These are phyloP conservation scores for Cladorrhinum samala DNA, from an alignment of 495 filamentous ascomycete genomes.

Conservation along the genomic window DNA sequence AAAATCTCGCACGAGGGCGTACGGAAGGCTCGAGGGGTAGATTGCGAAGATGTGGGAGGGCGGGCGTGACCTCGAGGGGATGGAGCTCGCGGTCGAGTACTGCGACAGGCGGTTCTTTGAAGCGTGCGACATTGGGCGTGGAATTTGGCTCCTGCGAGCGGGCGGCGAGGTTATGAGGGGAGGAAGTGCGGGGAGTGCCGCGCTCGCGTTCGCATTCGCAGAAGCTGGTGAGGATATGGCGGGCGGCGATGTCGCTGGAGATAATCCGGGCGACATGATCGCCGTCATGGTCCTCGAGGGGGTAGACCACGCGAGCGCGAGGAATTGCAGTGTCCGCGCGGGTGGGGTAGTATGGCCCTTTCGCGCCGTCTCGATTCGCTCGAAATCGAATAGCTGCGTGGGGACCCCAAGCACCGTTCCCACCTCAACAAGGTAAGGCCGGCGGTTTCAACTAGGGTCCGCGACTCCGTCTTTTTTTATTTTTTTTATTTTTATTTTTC, in stretches of 20 bases:
- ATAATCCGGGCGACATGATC: slow-evolving; percentile 52
- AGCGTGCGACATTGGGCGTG: slow-evolving; percentile 63
- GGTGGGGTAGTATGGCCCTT: slow-evolving; percentile 2
- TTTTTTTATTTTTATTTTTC: background rate
- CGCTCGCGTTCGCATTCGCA: slow-evolving; percentile 41
- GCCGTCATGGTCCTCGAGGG: slow-evolving; percentile 40
- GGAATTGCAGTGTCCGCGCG: slow-evolving; percentile 8
- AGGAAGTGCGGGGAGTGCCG: slow-evolving; percentile 53
- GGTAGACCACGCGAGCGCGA: background rate
- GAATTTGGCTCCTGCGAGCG: slow-evolving; percentile 49
- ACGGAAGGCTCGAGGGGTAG: slow-evolving; percentile 84
- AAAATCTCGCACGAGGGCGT: slow-evolving; percentile 90
- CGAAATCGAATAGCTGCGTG: slow-evolving; percentile 5
- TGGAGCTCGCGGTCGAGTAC: slow-evolving; percentile 60
- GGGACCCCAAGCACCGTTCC: background rate
- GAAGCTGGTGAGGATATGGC: slow-evolving; percentile 42
- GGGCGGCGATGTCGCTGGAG: slow-evolving; percentile 49
- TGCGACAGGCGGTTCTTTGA: slow-evolving; percentile 63
- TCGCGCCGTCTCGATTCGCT: slow-evolving; percentile 5
- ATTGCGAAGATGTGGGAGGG: slow-evolving; percentile 70
- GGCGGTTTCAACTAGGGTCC: slow-evolving; percentile 1
- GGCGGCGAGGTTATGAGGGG: slow-evolving; percentile 58
- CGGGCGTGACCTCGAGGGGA: slow-evolving; percentile 69
- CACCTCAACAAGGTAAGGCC: background rate
- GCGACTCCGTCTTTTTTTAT: background rate